These are phyloP conservation scores for Xenoacremonium recifei DNA, from an alignment of 2,329 filamentous ascomycete species.

Conservation along the genomic window DNA sequence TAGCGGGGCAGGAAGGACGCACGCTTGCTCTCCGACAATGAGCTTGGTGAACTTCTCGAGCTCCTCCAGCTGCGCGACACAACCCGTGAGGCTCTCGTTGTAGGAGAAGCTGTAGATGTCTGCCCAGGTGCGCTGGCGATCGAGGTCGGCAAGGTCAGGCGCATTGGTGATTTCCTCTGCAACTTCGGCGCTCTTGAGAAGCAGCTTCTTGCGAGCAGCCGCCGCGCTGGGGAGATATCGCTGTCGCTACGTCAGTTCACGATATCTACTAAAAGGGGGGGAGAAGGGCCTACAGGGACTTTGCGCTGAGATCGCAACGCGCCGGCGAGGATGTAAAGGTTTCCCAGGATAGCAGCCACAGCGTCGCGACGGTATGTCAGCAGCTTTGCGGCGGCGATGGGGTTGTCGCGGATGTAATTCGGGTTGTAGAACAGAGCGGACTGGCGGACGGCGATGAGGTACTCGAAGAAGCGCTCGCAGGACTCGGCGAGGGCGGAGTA, in stretches of 20 bases:
- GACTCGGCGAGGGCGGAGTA: conserved; percentile 55
- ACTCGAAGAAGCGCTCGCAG: conserved; percentile 59
- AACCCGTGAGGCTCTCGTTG: conserved; percentile 52
- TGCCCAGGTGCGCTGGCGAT: conserved; percentile 46
- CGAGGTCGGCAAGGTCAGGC: conserved; percentile 21
- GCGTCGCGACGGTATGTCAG: conserved; percentile 54
- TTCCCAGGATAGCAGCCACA: conserved; percentile 56
- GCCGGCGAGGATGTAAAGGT: conserved; percentile 57
- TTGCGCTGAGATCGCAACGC: conserved; percentile 49
- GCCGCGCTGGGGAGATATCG: conserved; percentile 57
- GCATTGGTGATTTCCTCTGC: conserved; percentile 34
- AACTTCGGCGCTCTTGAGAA: conserved; percentile 49
- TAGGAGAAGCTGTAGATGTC: conserved; percentile 58
- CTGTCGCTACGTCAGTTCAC: conserved; percentile 21
- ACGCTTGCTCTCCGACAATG: conserved; percentile 55
- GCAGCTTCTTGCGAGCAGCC: conserved; percentile 48
- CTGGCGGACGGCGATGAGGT: conserved; percentile 56
- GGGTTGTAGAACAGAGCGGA: conserved; percentile 58
- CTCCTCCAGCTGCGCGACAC: conserved; percentile 53
- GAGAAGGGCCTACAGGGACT: conserved; percentile 41
- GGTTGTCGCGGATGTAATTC: conserved; percentile 48
- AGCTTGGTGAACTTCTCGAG: conserved; percentile 57
- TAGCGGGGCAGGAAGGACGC: neutral
- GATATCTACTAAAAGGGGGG: neutral
- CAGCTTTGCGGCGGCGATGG: conserved; percentile 47